phyloP scores from a whole-genome alignment of 441 rosid species.

The Pelargonium fulgidum region DNA sequence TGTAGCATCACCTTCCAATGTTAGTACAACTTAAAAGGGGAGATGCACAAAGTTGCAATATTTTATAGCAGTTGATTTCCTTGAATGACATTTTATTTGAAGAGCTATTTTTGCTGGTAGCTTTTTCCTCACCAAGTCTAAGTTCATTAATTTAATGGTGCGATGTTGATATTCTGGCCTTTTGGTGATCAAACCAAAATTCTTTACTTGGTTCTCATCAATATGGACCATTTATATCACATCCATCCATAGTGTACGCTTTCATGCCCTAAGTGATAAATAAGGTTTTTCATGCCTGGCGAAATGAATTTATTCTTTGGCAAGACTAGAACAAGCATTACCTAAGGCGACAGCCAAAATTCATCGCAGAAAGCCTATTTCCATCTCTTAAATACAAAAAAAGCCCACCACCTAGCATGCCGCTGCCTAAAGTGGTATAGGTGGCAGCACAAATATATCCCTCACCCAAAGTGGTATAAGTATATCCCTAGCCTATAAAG shows the following conservation, averaged over 20 bases:
- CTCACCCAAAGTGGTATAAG: too few species aligned
- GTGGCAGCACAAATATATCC: too few species aligned
- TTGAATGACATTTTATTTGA: neutral
- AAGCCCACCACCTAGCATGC: too few species aligned
- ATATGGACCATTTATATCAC: neutral
- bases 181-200: neutral
- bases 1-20: neutral
- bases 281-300: neutral
- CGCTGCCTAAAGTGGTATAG: too few species aligned
- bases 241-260: neutral
- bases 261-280: neutral
- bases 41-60: neutral
- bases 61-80: neutral
- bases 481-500: too few species aligned
- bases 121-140: neutral
- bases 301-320: neutral
- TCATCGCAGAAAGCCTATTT: too few species aligned
- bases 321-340: neutral
- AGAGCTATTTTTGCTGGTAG: neutral
- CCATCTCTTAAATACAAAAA: too few species aligned
- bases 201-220: neutral
- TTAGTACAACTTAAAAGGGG: neutral
- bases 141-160: neutral
- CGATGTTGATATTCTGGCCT: neutral
- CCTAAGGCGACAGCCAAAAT: too few species aligned